A percentile compares a stretch with the other conserved stretches of the same genome.
phyloP scores from a whole-genome alignment of 139 green algal species.

The Eudorina sp. region DNA sequence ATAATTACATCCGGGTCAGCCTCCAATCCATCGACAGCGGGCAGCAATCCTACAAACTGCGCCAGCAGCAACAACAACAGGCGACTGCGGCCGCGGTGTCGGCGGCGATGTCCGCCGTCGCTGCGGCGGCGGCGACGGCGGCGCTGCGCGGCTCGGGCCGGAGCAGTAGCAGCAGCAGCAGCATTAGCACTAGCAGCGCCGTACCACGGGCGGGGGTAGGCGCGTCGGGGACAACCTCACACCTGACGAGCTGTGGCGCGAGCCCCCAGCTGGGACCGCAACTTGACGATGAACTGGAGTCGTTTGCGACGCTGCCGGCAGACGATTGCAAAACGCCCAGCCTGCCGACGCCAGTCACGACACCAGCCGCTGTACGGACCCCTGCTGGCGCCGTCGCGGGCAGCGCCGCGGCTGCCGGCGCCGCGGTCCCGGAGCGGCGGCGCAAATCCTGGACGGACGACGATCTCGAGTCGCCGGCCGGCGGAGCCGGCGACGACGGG shows the following conservation, averaged over 20 bases:
- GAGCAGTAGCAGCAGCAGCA: neutral
- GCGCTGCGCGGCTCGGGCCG: neutral
- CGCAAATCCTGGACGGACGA: neutral
- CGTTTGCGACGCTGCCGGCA: neutral
- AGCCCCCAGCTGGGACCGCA: neutral
- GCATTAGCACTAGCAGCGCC: neutral
- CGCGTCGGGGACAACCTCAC: neutral
- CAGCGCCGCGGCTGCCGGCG: neutral
- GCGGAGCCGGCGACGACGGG: neutral
- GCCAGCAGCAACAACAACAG: neutral
- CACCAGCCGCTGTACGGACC: neutral
- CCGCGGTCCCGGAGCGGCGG: neutral
- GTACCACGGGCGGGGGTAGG: neutral
- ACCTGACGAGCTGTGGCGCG: neutral
- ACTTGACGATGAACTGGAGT: neutral
- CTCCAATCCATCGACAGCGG: neutral
- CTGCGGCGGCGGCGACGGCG: neutral
- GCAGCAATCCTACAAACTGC: neutral
- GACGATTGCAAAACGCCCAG: neutral
- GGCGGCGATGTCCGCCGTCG: neutral
- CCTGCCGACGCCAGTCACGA: neutral
- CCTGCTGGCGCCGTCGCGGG: too few species aligned
- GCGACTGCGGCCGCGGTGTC: neutral
- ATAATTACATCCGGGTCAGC: neutral
- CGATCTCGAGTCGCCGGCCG: too few species aligned